Conservation (phyloP, 2,329 filamentous ascomycete species). For the Elsinoe arachidis region DNA sequence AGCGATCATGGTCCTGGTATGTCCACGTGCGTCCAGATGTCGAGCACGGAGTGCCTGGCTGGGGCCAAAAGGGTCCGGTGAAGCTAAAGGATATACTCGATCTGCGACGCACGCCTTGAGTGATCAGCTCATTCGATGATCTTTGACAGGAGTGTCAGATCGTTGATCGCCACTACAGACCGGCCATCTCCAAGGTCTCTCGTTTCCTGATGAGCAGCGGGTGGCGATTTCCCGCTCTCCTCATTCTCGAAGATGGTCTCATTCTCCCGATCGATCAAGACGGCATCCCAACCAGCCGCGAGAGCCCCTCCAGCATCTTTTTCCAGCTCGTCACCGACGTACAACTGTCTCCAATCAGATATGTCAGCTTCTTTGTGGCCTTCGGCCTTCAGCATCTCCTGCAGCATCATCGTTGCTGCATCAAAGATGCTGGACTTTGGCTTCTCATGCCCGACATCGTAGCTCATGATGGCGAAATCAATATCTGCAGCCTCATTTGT, state of each 20-base stretch:
- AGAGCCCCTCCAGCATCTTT: constrained; percentile 45
- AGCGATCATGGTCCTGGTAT: constrained; percentile 76
- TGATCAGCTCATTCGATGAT: background rate
- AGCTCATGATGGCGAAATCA: constrained; percentile 54
- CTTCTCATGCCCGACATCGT: constrained; percentile 54
- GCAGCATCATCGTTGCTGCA: constrained; percentile 42
- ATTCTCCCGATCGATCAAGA: constrained; percentile 34
- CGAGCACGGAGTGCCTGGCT: constrained; percentile 63
- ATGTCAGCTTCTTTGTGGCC: constrained; percentile 23
- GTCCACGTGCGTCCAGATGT: constrained; percentile 67
- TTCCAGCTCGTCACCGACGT: constrained; percentile 46
- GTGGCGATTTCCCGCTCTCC: constrained; percentile 1
- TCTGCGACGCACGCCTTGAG: constrained; percentile 37
- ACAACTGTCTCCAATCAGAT: constrained; percentile 33
- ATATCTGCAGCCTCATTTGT: constrained; percentile 31
- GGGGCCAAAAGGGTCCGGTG: constrained; percentile 71
- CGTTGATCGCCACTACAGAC: background rate
- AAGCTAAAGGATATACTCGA: constrained; percentile 58
- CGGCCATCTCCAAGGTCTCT: background rate
- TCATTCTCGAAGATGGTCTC: constrained; percentile 8
- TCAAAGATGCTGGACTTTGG: constrained; percentile 49
- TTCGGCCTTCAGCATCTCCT: constrained; percentile 22
- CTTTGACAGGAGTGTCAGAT: background rate
- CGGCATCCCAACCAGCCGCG: constrained; percentile 39
- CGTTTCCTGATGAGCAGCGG: background rate